phyloP scores from a whole-genome alignment of 768 basidiomycete species.

The Tricholoma matsutake region DNA sequence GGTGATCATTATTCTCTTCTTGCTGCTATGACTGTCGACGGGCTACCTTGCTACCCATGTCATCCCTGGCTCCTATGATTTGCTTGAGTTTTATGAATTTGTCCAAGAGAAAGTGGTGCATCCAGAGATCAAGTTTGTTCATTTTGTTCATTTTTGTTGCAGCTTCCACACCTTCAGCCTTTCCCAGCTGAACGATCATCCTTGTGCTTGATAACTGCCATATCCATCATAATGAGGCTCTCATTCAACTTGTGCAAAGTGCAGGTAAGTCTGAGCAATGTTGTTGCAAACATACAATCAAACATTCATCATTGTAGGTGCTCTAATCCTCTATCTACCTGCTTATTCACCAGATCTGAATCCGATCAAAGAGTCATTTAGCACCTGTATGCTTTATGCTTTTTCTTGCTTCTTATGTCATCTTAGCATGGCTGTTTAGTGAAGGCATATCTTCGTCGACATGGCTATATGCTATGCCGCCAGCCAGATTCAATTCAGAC shows the following conservation, averaged over 20 bases:
- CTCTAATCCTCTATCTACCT: conserved; percentile 25
- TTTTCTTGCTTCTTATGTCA: conserved; percentile 5
- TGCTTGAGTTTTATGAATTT: conserved; percentile 32
- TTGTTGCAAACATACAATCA: background rate
- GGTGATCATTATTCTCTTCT: conserved; percentile 28
- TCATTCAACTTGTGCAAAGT: conserved; percentile 22
- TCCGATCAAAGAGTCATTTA: conserved; percentile 33
- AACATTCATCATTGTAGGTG: background rate
- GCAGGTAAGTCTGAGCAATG: conserved; percentile 6
- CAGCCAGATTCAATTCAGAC: conserved; percentile 5
- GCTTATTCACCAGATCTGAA: conserved; percentile 35
- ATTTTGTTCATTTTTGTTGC: background rate
- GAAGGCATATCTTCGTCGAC: conserved; percentile 1
- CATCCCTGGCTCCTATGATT: conserved; percentile 32
- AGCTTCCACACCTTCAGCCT: conserved; percentile 24
- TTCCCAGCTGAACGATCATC: conserved; percentile 21
- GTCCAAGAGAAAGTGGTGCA: conserved; percentile 32
- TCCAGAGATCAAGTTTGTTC: conserved; percentile 9
- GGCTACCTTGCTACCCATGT: conserved; percentile 32
- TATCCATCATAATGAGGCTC: conserved; percentile 23
- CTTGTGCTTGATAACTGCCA: conserved; percentile 28
- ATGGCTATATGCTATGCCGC: conserved; percentile 4
- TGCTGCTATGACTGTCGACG: conserved; percentile 29
- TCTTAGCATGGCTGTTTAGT: background rate
- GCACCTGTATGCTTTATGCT: conserved; percentile 7